Evolutionary conservation across 139 green algal genomes (phyloP).

Genomic region (Chlamydomonas eustigma): DNA sequence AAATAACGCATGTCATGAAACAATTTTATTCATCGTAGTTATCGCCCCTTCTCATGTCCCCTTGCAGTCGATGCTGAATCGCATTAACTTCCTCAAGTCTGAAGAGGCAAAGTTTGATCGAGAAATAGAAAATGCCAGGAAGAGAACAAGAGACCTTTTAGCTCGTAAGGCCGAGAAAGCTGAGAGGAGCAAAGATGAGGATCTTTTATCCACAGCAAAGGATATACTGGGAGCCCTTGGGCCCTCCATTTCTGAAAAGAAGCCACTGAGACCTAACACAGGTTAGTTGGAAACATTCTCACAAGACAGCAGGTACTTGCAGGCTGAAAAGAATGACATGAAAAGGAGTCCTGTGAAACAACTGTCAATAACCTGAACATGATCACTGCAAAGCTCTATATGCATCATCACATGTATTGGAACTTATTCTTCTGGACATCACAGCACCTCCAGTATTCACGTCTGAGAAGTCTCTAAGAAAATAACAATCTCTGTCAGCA

Average conservation of each 20-base stretch:
- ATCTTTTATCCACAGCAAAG: neutral
- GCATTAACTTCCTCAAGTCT: conserved; percentile 10
- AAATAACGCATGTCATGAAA: neutral
- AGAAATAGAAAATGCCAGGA: conserved; percentile 7
- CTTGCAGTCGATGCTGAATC: conserved; percentile 18
- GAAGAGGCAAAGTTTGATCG: conserved; percentile 20
- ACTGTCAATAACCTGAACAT: too few relatives aligned
- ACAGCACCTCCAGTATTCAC: too few relatives aligned
- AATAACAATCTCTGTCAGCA: too few relatives aligned
- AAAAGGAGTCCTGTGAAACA: too few relatives aligned
- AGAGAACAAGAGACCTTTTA: conserved; percentile 2
- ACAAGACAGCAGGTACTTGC: too few relatives aligned
- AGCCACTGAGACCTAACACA: neutral
- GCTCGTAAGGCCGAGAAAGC: conserved; percentile 11
- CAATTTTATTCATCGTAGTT: neutral
- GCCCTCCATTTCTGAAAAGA: neutral
- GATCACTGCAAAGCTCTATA: too few relatives aligned
- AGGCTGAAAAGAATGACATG: too few relatives aligned
- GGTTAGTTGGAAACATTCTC: too few relatives aligned
- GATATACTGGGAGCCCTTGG: conserved; percentile 2
- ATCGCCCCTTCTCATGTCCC: neutral
- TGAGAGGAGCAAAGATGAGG: neutral
- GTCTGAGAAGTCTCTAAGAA: too few relatives aligned
- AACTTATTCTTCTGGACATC: too few relatives aligned
- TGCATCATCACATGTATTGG: too few relatives aligned